A percentile compares a stretch with the other conserved stretches of the same genome.
phyloP scores from a whole-genome alignment of 176 grass and related monocot species.

The Zizania latifolia region DNA sequence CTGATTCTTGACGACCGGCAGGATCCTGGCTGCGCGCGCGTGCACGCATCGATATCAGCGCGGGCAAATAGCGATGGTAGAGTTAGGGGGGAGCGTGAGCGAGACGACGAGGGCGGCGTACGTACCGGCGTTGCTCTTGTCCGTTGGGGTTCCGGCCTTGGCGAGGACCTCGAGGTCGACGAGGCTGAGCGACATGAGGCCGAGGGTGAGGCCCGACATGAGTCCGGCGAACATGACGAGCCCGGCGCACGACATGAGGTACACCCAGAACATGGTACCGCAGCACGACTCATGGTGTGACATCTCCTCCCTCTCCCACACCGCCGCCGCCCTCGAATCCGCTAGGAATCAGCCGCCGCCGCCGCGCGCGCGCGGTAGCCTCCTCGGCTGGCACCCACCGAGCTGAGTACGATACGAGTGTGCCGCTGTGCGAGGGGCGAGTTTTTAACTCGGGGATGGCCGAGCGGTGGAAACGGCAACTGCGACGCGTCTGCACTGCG shows the following conservation, averaged over 20 bases:
- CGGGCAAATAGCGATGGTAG: neutral
- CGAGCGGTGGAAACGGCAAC: no score
- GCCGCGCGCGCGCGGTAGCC: no score
- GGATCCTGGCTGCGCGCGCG: slow-evolving; percentile 61
- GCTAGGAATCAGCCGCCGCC: neutral
- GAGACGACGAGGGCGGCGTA: neutral
- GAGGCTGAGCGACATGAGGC: slow-evolving; percentile 97
- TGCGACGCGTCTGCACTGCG: no score
- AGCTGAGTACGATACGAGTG: no score
- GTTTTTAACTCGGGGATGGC: no score
- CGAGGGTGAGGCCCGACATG: slow-evolving; percentile 96
- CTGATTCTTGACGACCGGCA: slow-evolving; percentile 95
- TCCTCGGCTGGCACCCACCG: no score
- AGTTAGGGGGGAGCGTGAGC: no score
- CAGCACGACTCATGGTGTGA: slow-evolving; percentile 53
- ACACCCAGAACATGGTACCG: slow-evolving; percentile 73
- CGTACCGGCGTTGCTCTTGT: slow-evolving; percentile 50
- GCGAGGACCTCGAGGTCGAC: slow-evolving; percentile 94
- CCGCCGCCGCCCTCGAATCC: neutral
- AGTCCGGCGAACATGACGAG: slow-evolving; percentile 87
- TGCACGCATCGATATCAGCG: neutral
- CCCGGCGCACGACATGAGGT: slow-evolving; percentile 38
- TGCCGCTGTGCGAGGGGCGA: no score
- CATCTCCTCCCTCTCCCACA: neutral
- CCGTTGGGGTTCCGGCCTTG: slow-evolving; percentile 63